Percentiles rank a stretch among this genome's conserved stretches.
phyloP scores from a whole-genome alignment of 495 filamentous ascomycete genomes.

The Hypoxylon perforatum region DNA sequence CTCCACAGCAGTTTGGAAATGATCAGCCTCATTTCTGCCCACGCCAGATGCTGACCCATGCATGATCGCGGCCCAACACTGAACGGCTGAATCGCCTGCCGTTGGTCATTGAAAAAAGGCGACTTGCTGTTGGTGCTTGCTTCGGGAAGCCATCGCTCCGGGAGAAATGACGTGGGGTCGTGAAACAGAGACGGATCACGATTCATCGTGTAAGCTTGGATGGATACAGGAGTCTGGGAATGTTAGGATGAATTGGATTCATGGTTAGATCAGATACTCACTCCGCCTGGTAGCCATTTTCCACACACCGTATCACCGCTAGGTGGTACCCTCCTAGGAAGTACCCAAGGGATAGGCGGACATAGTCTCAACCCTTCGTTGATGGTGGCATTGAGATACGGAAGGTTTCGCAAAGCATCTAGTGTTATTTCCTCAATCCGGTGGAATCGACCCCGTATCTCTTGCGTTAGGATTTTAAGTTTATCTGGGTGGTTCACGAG shows the following conservation, averaged over 20 bases:
- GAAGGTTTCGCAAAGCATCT: conserved; percentile 46
- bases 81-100: conserved; percentile 51
- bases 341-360: conserved; percentile 46
- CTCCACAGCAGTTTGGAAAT: conserved; percentile 63
- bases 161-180: conserved; percentile 33
- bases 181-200: conserved; percentile 32
- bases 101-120: conserved; percentile 42
- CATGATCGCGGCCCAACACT: conserved; percentile 52
- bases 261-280: conserved; percentile 2
- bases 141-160: conserved; percentile 61
- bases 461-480: conserved; percentile 50
- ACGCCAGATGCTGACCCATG: conserved; percentile 59
- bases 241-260: background rate
- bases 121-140: conserved; percentile 27
- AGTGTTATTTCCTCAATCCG: conserved; percentile 58
- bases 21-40: conserved; percentile 63
- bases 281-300: conserved; percentile 41
- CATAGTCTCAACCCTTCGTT: conserved; percentile 58
- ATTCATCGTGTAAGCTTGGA: conserved; percentile 47
- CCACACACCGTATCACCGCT: conserved; percentile 48
- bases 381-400: conserved; percentile 58
- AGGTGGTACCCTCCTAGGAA: conserved; percentile 45
- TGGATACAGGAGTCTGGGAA: conserved; percentile 43
- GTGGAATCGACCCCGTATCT: conserved; percentile 59
- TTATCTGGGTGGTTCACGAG: conserved; percentile 57